Evolutionary conservation across 2,329 filamentous ascomycete genomes (phyloP).

Genomic region (Grosmannia serpens): DNA sequence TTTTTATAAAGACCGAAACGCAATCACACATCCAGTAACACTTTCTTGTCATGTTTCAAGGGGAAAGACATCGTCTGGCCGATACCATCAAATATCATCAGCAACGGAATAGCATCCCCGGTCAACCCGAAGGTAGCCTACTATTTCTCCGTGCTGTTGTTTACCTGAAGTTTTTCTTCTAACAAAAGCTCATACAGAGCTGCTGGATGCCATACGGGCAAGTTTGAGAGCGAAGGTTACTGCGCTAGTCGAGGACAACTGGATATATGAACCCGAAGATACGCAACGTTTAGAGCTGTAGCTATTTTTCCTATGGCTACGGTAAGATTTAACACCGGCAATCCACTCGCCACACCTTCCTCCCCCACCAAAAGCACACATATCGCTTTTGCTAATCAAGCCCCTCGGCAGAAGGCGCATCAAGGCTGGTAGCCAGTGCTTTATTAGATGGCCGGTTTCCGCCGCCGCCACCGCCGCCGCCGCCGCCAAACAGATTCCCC

Average conservation of each 20-base stretch:
- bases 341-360: no score
- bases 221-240: conserved; percentile 63
- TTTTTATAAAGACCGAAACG: background rate
- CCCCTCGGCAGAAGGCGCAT: conserved; percentile 44
- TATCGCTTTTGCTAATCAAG: conserved; percentile 34
- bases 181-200: conserved; percentile 32
- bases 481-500: conserved; percentile 81
- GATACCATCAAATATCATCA: conserved; percentile 52
- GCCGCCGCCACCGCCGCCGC: conserved; percentile 39
- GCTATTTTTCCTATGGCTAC: background rate
- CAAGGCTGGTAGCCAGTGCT: conserved; percentile 23
- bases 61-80: conserved; percentile 47
- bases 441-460: conserved; percentile 28
- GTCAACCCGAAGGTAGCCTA: conserved; percentile 52
- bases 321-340: background rate
- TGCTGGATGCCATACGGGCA: conserved; percentile 56
- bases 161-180: no score
- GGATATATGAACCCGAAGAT: conserved; percentile 76
- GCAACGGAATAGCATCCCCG: conserved; percentile 41
- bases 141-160: background rate
- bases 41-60: conserved; percentile 19
- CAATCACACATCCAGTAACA: background rate
- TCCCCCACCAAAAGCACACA: background rate
- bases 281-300: conserved; percentile 24
- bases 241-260: conserved; percentile 69